Conservation (phyloP, 73 alveolate species). For the Halteria grandinella region DNA sequence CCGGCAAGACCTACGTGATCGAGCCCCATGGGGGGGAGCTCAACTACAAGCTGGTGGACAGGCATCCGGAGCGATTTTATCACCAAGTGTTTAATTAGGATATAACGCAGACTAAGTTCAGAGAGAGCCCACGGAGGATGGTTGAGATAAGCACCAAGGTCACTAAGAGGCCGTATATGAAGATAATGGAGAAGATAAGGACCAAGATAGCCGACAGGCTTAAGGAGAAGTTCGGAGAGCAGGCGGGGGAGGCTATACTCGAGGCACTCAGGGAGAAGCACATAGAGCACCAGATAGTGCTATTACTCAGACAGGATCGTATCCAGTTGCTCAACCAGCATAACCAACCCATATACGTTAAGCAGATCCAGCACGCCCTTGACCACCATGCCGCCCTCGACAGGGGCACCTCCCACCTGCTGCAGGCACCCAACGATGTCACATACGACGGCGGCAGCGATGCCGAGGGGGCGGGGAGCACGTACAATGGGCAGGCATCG, state of each 20-base stretch:
- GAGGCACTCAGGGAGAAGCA: constrained; percentile 14
- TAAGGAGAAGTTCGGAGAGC: not conserved
- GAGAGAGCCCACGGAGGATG: not conserved
- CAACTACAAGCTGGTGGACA: constrained; percentile 30
- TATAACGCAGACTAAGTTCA: constrained; percentile 36
- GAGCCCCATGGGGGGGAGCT: constrained; percentile 59
- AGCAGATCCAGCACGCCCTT: no score
- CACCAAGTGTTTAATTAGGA: constrained; percentile 39
- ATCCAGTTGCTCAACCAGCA: constrained; percentile 4
- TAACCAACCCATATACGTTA: constrained; percentile 20
- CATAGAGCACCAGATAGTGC: not conserved
- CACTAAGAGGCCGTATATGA: constrained; percentile 30
- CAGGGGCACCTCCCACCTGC: no score
- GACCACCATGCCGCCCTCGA: no score
- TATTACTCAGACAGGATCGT: constrained; percentile 12
- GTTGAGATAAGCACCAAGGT: constrained; percentile 14
- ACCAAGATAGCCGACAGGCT: constrained; percentile 7
- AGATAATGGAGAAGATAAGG: constrained; percentile 4
- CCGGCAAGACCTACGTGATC: constrained; percentile 48
- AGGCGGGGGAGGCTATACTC: not conserved
- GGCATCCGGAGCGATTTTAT: constrained; percentile 37
- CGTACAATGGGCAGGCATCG: no score
- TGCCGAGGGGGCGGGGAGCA: no score
- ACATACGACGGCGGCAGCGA: no score
- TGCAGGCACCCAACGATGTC: no score